These are phyloP conservation scores for Botrytis elliptica DNA, from an alignment of 2,329 filamentous ascomycete species.

Conservation along the genomic window DNA sequence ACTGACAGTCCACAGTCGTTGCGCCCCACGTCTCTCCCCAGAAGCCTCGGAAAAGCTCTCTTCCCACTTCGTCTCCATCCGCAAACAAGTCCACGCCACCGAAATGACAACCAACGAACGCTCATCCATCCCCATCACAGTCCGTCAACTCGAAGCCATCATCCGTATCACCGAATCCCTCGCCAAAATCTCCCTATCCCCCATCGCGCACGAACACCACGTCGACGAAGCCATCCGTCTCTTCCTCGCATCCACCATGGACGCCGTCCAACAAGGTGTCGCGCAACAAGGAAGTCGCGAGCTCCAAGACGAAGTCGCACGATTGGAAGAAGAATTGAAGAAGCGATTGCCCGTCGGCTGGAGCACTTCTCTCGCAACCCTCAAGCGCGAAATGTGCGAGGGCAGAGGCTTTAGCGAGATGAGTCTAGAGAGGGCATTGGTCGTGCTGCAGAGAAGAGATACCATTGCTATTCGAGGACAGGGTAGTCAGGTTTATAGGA, in stretches of 20 bases:
- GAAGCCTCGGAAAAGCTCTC: constrained; percentile 95
- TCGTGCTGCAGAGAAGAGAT: constrained; percentile 83
- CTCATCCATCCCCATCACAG: constrained; percentile 93
- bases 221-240: constrained; percentile 97
- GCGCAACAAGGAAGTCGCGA: constrained; percentile 81
- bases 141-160: constrained; percentile 95
- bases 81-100: constrained; percentile 86
- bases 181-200: constrained; percentile 83
- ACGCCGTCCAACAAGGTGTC: constrained; percentile 82
- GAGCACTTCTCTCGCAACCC: constrained; percentile 84
- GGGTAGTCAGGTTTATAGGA: constrained; percentile 71
- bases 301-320: constrained; percentile 83
- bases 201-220: constrained; percentile 84
- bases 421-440: constrained; percentile 77
- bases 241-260: constrained; percentile 96
- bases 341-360: constrained; percentile 89
- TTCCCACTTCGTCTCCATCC: constrained; percentile 95
- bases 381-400: constrained; percentile 89
- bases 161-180: constrained; percentile 95
- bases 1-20: constrained; percentile 59
- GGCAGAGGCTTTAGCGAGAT: constrained; percentile 87
- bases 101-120: constrained; percentile 88
- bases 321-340: constrained; percentile 85
- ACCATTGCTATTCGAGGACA: constrained; percentile 80
- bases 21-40: constrained; percentile 83